Evolutionary conservation across 2,329 filamentous ascomycete species (phyloP).

Genomic region (Delphinella strobiligena): DNA sequence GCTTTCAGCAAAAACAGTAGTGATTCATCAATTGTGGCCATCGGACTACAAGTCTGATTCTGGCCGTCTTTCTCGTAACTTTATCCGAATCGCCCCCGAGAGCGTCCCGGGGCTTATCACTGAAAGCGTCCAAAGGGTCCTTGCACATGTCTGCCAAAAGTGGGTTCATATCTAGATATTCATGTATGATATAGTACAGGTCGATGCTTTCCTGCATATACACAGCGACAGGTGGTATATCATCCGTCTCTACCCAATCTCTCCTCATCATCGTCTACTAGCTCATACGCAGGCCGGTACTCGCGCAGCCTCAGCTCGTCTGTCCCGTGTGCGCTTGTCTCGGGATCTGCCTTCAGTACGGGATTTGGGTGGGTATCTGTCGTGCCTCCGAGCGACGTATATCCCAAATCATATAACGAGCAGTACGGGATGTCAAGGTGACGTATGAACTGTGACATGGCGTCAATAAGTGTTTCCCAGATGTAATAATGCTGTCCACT

Average conservation of each 20-base stretch:
- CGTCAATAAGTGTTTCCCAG: conserved; percentile 2
- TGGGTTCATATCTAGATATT: background rate
- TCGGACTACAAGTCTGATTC: too few relatives aligned
- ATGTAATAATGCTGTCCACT: conserved; percentile 25
- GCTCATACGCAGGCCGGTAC: conserved; percentile 64
- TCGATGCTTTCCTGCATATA: too few relatives aligned
- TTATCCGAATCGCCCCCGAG: background rate
- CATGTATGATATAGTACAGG: too few relatives aligned
- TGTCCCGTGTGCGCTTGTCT: conserved; percentile 51
- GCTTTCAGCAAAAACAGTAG: background rate
- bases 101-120: too few relatives aligned
- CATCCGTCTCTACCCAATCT: conserved; percentile 55
- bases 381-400: conserved; percentile 83
- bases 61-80: background rate
- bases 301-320: conserved; percentile 59
- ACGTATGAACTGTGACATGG: conserved; percentile 54
- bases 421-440: conserved; percentile 76
- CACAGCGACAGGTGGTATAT: too few relatives aligned
- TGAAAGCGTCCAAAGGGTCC: too few relatives aligned
- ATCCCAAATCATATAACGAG: conserved; percentile 73
- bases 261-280: conserved; percentile 65
- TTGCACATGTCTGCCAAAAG: background rate
- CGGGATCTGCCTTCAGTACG: conserved; percentile 37
- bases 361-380: conserved; percentile 87
- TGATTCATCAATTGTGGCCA: background rate